Evolutionary conservation across 176 grass and related monocot species (phyloP).

Genomic region (Oropetium thomaeum): DNA sequence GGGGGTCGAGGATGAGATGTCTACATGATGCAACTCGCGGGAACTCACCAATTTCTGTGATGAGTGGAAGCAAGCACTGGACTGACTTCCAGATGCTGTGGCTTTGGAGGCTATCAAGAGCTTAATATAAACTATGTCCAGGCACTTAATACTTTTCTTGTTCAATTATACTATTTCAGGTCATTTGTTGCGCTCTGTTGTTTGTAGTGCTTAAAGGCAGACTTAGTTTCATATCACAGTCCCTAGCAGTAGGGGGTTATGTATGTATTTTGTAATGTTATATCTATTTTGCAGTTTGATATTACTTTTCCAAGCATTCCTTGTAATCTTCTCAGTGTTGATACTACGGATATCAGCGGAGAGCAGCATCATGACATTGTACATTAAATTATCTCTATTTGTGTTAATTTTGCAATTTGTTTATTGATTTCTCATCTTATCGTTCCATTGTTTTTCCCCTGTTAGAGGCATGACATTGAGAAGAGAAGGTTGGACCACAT

Average conservation of each 20-base stretch:
- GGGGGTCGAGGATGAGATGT: too few species aligned
- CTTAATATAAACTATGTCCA: too few species aligned
- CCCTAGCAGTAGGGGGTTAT: not conserved
- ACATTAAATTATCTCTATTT: constrained; percentile 34
- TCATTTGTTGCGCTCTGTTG: too few species aligned
- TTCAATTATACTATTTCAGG: too few species aligned
- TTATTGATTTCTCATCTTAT: constrained; percentile 19
- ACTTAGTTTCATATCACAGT: too few species aligned
- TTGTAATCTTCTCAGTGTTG: constrained; percentile 93
- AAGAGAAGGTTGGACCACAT: constrained; percentile 66
- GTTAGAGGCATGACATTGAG: constrained; percentile 82
- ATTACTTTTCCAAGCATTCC: constrained; percentile 83
- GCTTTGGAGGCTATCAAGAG: constrained; percentile 95
- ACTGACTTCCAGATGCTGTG: constrained; percentile 83
- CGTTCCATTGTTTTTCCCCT: constrained; percentile 18
- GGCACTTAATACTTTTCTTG: too few species aligned
- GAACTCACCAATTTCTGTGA: constrained; percentile 90
- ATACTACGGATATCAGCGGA: constrained; percentile 86
- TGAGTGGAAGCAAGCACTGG: constrained; percentile 97
- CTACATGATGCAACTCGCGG: too few species aligned
- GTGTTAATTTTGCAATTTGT: constrained; percentile 2
- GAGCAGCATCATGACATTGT: constrained; percentile 96
- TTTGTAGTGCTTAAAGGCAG: too few species aligned
- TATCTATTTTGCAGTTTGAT: constrained; percentile 80
- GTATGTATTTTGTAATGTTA: constrained; percentile 24